These are phyloP conservation scores for Mortierella sp. DNA, from an alignment of 371 early-diverging fungal genomes.

Conservation along the genomic window DNA sequence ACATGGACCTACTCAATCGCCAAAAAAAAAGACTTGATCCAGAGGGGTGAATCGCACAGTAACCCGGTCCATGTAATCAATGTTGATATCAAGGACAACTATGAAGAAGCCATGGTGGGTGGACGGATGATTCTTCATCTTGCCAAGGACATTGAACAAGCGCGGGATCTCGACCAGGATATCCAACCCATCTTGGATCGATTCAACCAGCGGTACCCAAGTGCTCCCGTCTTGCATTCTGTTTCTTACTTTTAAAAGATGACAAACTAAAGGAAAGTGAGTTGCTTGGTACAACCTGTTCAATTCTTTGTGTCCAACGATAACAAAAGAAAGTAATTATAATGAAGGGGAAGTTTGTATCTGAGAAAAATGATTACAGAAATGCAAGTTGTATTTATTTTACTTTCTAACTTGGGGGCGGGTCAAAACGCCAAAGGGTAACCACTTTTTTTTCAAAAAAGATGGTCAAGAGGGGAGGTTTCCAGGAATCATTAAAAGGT, in stretches of 20 bases:
- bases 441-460: background rate
- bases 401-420: background rate
- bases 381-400: conserved; percentile 7
- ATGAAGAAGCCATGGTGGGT: conserved; percentile 90
- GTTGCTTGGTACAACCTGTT: background rate
- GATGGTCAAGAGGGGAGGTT: background rate
- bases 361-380: background rate
- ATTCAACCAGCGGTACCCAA: conserved; percentile 74
- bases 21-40: conserved; percentile 74
- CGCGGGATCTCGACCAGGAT: conserved; percentile 85
- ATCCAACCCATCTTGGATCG: conserved; percentile 85
- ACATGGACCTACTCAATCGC: no score
- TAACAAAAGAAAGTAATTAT: background rate
- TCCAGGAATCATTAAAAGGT: conserved; percentile 11
- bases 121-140: conserved; percentile 88
- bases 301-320: no score
- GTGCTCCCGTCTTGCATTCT: conserved; percentile 59
- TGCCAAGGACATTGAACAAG: conserved; percentile 75
- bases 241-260: conserved; percentile 41
- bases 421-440: conserved; percentile 11
- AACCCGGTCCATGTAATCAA: conserved; percentile 95
- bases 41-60: conserved; percentile 76
- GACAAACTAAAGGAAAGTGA: background rate
- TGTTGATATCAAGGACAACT: conserved; percentile 96
- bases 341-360: no score